Evolutionary conservation across 1,139 yeast species (phyloP), one percentile per base, ranked within the genome.

Genomic region (Yarrowia galli): DNA sequence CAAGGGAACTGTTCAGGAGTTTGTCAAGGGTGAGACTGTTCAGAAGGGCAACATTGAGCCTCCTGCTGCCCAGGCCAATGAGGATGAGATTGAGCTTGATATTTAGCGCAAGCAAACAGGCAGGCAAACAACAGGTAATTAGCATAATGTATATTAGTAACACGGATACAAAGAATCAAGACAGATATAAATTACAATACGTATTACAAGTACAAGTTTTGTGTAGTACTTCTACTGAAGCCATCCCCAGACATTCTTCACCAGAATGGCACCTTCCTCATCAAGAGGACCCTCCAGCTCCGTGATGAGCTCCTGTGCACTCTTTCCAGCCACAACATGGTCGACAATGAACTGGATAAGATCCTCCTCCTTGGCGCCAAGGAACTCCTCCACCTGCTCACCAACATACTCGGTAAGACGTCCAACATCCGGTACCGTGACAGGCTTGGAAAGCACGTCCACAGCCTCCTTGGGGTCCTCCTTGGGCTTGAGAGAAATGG

Each of bases 311-410:
- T 73, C 74, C 42, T 69, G 68, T 6, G 77, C 74, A 9, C 74
- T 58, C 56, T 75, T 74, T 60, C 74, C 77, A 3, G 71, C 70
- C 23, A 68, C 61, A 22, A 78, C 46, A 51, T 76, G 78, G 20
- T 71, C 69, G 18, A 75, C 65, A 40, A 77, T 71, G 69, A 76
- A 77, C 16, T 71, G 74, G 49, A 77, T 73, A 40, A 78, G 71
- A 20, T 78, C 80, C 22, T 76, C 79, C 67, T 78, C 80, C 69
- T 77, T 77, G 25, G 77, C 74, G 13, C 80, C 80, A 6, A 78
- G 71, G 56, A 72, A 75, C 61, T 78, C 80, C 28, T 76, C 71
- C 35, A 78, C 73, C 48, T 74, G 75, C 48, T 71, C 70, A 25
- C 73, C 71, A 15, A 76, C 74, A 48, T 75, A 73, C 13, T 72